phyloP scores from a whole-genome alignment of 352 stramenopile genomes.

The Thalassiosira tumida region DNA sequence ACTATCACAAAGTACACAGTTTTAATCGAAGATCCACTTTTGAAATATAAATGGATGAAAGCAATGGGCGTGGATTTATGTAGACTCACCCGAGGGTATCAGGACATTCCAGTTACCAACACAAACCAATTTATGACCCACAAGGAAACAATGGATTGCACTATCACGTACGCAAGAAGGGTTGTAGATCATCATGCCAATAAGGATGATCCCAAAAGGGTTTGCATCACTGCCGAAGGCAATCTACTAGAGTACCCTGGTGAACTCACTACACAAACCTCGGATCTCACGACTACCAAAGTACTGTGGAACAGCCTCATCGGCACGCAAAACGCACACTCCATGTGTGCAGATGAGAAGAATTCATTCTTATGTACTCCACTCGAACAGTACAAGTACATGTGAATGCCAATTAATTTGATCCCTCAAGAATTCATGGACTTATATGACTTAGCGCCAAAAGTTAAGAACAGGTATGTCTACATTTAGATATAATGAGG shows the following conservation, averaged over 20 bases:
- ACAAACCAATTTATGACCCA: slow-evolving; percentile 62
- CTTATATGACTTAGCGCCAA: slow-evolving; percentile 61
- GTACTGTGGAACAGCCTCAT: slow-evolving; percentile 63
- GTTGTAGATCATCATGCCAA: slow-evolving; percentile 50
- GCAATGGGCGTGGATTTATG: neutral
- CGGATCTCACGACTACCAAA: slow-evolving; percentile 64
- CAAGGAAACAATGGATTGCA: slow-evolving; percentile 60
- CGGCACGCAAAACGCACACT: slow-evolving; percentile 43
- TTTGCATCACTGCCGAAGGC: slow-evolving; percentile 76
- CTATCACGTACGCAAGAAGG: slow-evolving; percentile 71
- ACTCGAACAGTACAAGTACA: slow-evolving; percentile 75
- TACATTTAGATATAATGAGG: slow-evolving; percentile 46
- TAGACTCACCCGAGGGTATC: neutral
- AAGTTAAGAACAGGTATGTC: slow-evolving; percentile 42
- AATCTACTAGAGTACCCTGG: slow-evolving; percentile 72
- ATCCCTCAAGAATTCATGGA: slow-evolving; percentile 65
- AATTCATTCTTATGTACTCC: slow-evolving; percentile 73
- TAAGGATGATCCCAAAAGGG: slow-evolving; percentile 70
- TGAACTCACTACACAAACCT: slow-evolving; percentile 53
- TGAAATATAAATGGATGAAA: slow-evolving; percentile 15
- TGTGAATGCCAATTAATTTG: slow-evolving; percentile 48
- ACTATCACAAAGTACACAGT: slow-evolving; percentile 48
- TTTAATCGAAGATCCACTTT: neutral
- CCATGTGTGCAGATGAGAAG: slow-evolving; percentile 63
- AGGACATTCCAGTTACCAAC: slow-evolving; percentile 45